Percentiles rank a stretch among this genome's conserved stretches.
phyloP scores from a whole-genome alignment of 345 rosid species.

The Gossypium ekmanianum region DNA sequence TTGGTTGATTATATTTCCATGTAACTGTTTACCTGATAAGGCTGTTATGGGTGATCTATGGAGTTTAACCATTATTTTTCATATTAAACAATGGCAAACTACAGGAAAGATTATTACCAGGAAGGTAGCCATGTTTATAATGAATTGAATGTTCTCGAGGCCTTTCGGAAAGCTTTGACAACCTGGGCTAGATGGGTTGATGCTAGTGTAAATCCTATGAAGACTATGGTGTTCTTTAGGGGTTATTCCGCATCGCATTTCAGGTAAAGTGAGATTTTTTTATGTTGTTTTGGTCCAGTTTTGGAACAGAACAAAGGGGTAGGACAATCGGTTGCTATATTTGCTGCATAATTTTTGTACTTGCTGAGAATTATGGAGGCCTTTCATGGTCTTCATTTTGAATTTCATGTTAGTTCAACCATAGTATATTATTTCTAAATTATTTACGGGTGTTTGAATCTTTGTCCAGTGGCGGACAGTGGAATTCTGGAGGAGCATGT shows the following conservation, averaged over 20 bases:
- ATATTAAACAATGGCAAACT: constrained; percentile 8
- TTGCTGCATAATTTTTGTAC: too few relatives aligned
- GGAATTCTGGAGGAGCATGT: constrained; percentile 97
- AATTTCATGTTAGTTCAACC: neutral
- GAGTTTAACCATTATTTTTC: neutral
- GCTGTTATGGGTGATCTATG: neutral
- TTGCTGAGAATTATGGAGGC: neutral
- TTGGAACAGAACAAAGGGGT: too few relatives aligned
- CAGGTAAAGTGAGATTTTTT: constrained; percentile 41
- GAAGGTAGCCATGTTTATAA: constrained; percentile 76
- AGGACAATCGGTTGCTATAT: too few relatives aligned
- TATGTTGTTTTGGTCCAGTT: too few relatives aligned
- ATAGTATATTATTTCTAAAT: neutral
- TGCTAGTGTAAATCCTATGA: constrained; percentile 57
- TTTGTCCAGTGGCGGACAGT: constrained; percentile 82
- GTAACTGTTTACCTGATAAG: neutral
- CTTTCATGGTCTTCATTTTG: neutral
- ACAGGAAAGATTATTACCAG: constrained; percentile 91
- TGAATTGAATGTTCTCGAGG: constrained; percentile 82
- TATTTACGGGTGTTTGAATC: neutral
- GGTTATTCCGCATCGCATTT: constrained; percentile 96
- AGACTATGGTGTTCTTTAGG: constrained; percentile 73
- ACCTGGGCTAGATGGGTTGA: constrained; percentile 96
- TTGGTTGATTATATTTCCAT: constrained; percentile 22
- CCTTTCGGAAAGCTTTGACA: constrained; percentile 79